Evolutionary conservation across 176 grass and related monocot species (phyloP).

Genomic region (Triticum dicoccoides): DNA sequence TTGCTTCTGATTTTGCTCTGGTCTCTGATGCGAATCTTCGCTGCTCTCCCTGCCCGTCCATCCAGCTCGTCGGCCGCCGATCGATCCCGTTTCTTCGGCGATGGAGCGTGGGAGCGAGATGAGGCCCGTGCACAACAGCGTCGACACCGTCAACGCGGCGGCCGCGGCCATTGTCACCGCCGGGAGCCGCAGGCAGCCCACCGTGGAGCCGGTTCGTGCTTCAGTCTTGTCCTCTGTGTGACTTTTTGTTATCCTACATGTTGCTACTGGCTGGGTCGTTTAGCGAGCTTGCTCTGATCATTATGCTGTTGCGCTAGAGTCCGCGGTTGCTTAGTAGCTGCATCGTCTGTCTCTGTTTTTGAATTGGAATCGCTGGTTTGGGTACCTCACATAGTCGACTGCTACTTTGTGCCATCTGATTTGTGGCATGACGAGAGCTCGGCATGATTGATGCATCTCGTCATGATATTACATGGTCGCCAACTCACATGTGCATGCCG

Average conservation of each 20-base stretch:
- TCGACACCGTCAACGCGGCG: constrained; percentile 84
- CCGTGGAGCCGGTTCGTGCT: constrained; percentile 54
- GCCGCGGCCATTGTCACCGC: constrained; percentile 68
- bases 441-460: neutral
- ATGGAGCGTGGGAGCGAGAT: constrained; percentile 55
- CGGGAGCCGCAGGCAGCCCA: constrained; percentile 63
- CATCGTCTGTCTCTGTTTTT: neutral
- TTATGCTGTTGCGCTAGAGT: neutral
- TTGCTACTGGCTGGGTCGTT: neutral
- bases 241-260: neutral
- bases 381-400: neutral
- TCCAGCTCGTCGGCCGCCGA: neutral
- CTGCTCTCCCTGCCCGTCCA: neutral
- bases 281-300: neutral
- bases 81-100: neutral
- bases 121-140: constrained; percentile 64
- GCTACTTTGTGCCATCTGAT: neutral
- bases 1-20: neutral
- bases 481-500: neutral
- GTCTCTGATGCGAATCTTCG: neutral
- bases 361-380: neutral
- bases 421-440: neutral
- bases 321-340: neutral
- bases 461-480: neutral
- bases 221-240: neutral